phyloP scores from a whole-genome alignment of 2,329 filamentous ascomycete species.

The Raffaelea deltoideospora region DNA sequence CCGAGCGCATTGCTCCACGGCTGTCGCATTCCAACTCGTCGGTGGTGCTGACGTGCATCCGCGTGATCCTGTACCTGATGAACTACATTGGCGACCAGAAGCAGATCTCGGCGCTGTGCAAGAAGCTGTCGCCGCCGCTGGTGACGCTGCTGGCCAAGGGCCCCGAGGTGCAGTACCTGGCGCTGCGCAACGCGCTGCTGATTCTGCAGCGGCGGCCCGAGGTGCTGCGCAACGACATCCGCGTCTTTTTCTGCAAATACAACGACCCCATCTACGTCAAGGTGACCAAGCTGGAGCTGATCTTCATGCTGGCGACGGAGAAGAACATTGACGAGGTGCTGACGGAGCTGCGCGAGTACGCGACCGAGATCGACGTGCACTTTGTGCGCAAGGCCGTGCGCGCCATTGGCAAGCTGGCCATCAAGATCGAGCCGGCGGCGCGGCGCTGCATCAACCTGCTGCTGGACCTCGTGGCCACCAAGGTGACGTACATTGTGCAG shows the following conservation, averaged over 20 bases:
- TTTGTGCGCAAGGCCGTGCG: conserved; percentile 96
- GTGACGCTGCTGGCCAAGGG: conserved; percentile 93
- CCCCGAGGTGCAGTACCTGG: conserved; percentile 95
- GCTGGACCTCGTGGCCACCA: conserved; percentile 88
- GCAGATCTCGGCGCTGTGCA: conserved; percentile 71
- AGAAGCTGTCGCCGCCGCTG: conserved; percentile 85
- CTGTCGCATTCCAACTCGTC: conserved; percentile 94
- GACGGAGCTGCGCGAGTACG: conserved; percentile 88
- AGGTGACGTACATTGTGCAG: conserved; percentile 96
- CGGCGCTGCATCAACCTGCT: conserved; percentile 83
- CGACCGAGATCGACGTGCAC: conserved; percentile 96
- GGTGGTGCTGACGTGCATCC: conserved; percentile 88
- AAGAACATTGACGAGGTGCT: conserved; percentile 92
- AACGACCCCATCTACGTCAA: conserved; percentile 99
- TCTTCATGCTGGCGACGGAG: conserved; percentile 96
- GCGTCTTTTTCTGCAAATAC: conserved; percentile 99
- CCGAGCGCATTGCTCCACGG: conserved; percentile 87
- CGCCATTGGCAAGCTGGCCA: conserved; percentile 92
- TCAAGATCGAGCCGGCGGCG: conserved; percentile 95
- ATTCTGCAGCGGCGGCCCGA: conserved; percentile 89
- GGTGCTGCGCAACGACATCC: conserved; percentile 87
- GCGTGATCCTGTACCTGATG: conserved; percentile 93
- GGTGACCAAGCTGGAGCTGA: conserved; percentile 94
- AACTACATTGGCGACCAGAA: conserved; percentile 94
- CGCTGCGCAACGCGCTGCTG: conserved; percentile 79